Evolutionary conservation across 2,329 filamentous ascomycete genomes (phyloP).

Genomic region (Penicillium sclerotigenum): DNA sequence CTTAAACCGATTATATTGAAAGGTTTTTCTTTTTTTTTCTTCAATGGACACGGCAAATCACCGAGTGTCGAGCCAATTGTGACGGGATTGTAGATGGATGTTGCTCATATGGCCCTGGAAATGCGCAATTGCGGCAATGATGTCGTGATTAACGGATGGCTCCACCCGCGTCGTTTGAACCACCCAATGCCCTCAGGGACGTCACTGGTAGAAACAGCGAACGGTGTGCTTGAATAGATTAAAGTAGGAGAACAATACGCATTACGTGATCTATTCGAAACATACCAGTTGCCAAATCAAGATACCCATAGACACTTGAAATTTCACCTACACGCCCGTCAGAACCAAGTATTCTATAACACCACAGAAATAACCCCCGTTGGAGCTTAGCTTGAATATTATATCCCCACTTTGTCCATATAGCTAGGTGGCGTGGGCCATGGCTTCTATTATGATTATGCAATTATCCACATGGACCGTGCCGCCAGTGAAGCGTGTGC

Average conservation of each 20-base stretch:
- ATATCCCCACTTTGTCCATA: background rate
- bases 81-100: background rate
- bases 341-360: background rate
- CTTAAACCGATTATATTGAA: background rate
- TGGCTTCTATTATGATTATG: slow-evolving; percentile 1
- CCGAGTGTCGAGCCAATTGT: background rate
- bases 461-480: background rate
- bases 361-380: background rate
- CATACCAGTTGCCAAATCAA: background rate
- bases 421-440: background rate
- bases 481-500: background rate
- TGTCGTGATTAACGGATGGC: slow-evolving; percentile 8
- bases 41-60: background rate
- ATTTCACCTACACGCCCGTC: background rate
- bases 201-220: background rate
- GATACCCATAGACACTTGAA: too few relatives aligned
- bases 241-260: background rate
- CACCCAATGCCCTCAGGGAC: background rate
- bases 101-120: slow-evolving; percentile 1
- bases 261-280: background rate
- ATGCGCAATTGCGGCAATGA: slow-evolving; percentile 10
- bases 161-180: background rate
- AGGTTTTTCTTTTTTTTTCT: background rate
- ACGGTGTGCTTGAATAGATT: fast-evolving
- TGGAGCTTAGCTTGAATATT: background rate